A percentile compares a stretch with the other conserved stretches of the same genome.
Evolutionary conservation across 352 stramenopile species (phyloP).

Genomic region (Halophytophthora batemanensis): DNA sequence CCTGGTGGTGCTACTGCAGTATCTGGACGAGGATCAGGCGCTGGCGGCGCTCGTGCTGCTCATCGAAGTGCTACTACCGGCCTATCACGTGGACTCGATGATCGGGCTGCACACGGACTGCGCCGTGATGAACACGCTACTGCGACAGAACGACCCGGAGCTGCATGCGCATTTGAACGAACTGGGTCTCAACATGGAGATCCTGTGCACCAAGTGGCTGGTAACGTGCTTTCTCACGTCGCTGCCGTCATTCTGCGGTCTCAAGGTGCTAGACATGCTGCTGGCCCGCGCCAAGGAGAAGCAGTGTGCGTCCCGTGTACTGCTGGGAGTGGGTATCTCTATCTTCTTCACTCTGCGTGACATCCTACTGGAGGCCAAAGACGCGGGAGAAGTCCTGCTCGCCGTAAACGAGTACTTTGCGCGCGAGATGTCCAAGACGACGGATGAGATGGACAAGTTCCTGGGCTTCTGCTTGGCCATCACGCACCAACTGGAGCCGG

Average conservation of each 20-base stretch:
- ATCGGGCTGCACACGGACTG: constrained; percentile 83
- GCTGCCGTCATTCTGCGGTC: constrained; percentile 57
- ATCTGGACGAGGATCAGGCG: constrained; percentile 60
- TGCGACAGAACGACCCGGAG: constrained; percentile 73
- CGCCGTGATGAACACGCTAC: constrained; percentile 76
- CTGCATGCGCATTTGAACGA: constrained; percentile 69
- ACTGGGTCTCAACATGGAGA: constrained; percentile 84
- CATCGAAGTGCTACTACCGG: constrained; percentile 70
- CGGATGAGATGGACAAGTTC: constrained; percentile 68
- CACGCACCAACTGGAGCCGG: constrained; percentile 65
- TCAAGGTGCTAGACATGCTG: constrained; percentile 83
- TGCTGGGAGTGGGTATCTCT: constrained; percentile 70
- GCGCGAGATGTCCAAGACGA: constrained; percentile 63
- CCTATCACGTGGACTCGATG: constrained; percentile 85
- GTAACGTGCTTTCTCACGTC: constrained; percentile 84
- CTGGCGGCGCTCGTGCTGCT: constrained; percentile 62
- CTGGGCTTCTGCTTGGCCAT: constrained; percentile 60
- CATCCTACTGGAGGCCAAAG: constrained; percentile 58
- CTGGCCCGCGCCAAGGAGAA: constrained; percentile 58
- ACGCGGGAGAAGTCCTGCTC: constrained; percentile 76
- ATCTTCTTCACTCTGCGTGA: constrained; percentile 73
- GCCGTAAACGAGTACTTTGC: constrained; percentile 81
- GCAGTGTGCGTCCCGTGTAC: constrained; percentile 61
- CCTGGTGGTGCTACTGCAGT: constrained; percentile 63
- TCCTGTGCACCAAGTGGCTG: constrained; percentile 87